Conservation (phyloP, 164 flowering plant species). For the Sedum album region DNA sequence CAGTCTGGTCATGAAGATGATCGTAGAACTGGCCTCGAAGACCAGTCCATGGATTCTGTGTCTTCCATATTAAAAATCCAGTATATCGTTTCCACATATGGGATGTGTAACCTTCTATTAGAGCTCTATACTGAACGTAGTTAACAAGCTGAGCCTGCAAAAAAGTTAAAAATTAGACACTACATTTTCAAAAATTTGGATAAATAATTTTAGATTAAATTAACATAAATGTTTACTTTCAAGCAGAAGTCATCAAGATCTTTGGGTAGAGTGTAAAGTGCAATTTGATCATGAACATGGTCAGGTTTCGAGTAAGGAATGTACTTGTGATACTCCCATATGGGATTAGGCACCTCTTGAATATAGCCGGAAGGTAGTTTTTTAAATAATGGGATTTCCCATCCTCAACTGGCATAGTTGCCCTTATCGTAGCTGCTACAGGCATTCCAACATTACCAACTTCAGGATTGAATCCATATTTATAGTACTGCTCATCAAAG, state of each 20-base stretch:
- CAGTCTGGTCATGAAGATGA: slow-evolving; percentile 94
- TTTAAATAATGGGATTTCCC: slow-evolving; percentile 78
- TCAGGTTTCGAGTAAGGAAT: slow-evolving; percentile 85
- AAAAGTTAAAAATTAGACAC: neutral
- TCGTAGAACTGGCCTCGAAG: slow-evolving; percentile 96
- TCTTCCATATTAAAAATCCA: slow-evolving; percentile 95
- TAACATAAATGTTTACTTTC: too few species aligned
- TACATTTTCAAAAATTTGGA: neutral
- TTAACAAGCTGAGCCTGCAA: slow-evolving; percentile 92
- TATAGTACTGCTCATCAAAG: slow-evolving; percentile 64
- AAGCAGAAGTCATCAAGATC: slow-evolving; percentile 93
- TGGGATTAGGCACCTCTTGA: slow-evolving; percentile 80
- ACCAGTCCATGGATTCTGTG: slow-evolving; percentile 98
- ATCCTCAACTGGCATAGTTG: slow-evolving; percentile 94
- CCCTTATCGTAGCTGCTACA: slow-evolving; percentile 90
- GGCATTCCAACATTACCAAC: slow-evolving; percentile 97
- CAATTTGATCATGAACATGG: slow-evolving; percentile 70
- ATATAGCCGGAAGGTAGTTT: slow-evolving; percentile 47
- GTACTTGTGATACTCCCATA: slow-evolving; percentile 92
- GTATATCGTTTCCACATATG: slow-evolving; percentile 97
- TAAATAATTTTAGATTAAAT: too few species aligned
- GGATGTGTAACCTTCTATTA: slow-evolving; percentile 91
- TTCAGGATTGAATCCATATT: slow-evolving; percentile 94
- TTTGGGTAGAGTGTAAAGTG: slow-evolving; percentile 59
- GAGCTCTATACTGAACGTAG: slow-evolving; percentile 87